Evolutionary conservation across 192 early-diverging fungal species (phyloP).

Genomic region (Coemansia sp.): DNA sequence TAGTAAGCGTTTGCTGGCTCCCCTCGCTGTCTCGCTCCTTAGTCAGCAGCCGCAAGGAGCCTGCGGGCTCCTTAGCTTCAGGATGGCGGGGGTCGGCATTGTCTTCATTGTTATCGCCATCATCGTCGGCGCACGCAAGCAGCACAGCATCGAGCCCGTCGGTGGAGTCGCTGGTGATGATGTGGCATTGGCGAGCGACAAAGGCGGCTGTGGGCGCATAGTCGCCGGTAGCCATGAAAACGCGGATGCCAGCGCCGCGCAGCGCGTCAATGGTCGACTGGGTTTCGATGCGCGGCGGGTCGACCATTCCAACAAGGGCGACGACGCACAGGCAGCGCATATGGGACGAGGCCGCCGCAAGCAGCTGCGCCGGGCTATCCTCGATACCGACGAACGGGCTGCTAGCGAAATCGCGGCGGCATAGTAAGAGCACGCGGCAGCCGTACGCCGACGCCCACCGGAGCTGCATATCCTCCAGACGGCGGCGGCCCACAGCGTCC

Average conservation of each 20-base stretch:
- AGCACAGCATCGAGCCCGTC: conserved; percentile 47
- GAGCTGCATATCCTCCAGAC: conserved; percentile 50
- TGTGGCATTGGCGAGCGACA: conserved; percentile 77
- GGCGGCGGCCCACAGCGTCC: conserved; percentile 30
- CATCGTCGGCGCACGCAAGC: too few species aligned
- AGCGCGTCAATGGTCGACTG: conserved; percentile 61
- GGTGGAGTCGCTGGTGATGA: conserved; percentile 58
- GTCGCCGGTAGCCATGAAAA: conserved; percentile 90
- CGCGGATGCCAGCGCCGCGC: conserved; percentile 67
- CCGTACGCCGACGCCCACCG: conserved; percentile 58
- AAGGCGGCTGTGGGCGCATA: conserved; percentile 75
- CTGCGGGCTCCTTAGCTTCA: too few species aligned
- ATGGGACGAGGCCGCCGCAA: conserved; percentile 26
- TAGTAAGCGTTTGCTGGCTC: conserved; percentile 11
- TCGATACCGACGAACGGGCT: conserved; percentile 52
- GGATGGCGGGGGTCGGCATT: too few species aligned
- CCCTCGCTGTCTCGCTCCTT: too few species aligned
- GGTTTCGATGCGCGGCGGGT: conserved; percentile 83
- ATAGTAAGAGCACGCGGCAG: conserved; percentile 61
- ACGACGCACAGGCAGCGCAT: conserved; percentile 63
- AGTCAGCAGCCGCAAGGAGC: too few species aligned
- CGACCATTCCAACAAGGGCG: conserved; percentile 77
- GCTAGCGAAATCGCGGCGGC: conserved; percentile 33
- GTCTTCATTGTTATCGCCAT: too few species aligned
- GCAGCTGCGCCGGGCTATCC: conserved; percentile 33